Percentiles rank a stretch among this genome's conserved stretches.
phyloP scores from a whole-genome alignment of 805 yeast genomes.

The Torulaspora indica region DNA sequence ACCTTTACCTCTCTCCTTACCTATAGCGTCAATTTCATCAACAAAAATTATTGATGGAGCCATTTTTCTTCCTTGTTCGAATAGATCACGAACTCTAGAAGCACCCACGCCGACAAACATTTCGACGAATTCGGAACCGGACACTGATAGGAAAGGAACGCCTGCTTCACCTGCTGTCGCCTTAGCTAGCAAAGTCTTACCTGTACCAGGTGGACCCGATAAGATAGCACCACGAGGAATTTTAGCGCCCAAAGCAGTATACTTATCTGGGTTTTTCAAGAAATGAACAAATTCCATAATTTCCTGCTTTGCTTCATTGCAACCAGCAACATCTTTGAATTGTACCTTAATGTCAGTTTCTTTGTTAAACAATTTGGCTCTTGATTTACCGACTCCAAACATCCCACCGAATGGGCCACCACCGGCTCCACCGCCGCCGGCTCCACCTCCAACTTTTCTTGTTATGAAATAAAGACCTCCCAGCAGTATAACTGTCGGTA shows the following conservation, averaged over 20 bases:
- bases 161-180: constrained; percentile 99
- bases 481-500: constrained; percentile 75
- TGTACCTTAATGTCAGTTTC: constrained; percentile 76
- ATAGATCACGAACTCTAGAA: constrained; percentile 92
- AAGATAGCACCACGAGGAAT: constrained; percentile 93
- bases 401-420: constrained; percentile 61
- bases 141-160: constrained; percentile 91
- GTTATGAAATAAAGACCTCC: constrained; percentile 60
- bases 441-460: constrained; percentile 40
- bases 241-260: constrained; percentile 85
- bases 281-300: constrained; percentile 93
- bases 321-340: constrained; percentile 90
- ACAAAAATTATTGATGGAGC: constrained; percentile 89
- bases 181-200: constrained; percentile 86
- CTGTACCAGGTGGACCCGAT: constrained; percentile 96
- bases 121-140: constrained; percentile 96
- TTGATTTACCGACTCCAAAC: constrained; percentile 72
- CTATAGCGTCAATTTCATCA: constrained; percentile 95
- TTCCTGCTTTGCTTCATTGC: constrained; percentile 91
- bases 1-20: constrained; percentile 74
- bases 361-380: constrained; percentile 75
- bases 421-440: constrained; percentile 38
- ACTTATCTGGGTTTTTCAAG: constrained; percentile 76
- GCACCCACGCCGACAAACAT: constrained; percentile 99
- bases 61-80: constrained; percentile 81